These are phyloP conservation scores for Boletus sensibilis DNA, from an alignment of 768 basidiomycete genomes.

Conservation along the genomic window DNA sequence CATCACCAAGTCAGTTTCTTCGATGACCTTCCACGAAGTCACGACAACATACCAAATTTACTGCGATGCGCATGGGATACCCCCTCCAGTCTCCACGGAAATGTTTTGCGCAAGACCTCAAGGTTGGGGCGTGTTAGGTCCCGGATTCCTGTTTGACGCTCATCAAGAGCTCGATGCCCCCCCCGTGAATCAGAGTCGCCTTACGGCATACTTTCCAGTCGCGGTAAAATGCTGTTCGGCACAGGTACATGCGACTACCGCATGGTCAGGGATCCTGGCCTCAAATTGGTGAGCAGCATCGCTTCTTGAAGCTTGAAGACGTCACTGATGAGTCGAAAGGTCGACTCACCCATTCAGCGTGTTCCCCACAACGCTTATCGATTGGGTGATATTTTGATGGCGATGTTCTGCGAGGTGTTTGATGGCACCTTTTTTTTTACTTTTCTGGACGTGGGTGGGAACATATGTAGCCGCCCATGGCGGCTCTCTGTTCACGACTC, in stretches of 20 bases:
- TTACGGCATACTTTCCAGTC: neutral
- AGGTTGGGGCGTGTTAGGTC: slow-evolving; percentile 11
- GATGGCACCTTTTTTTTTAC: neutral
- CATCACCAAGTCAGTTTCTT: neutral
- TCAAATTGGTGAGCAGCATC: neutral
- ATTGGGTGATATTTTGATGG: slow-evolving; percentile 15
- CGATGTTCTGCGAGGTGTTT: neutral
- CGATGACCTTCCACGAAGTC: neutral
- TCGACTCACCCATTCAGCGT: slow-evolving; percentile 18
- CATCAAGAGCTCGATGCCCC: slow-evolving; percentile 2
- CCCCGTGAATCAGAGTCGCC: neutral
- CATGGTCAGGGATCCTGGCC: slow-evolving; percentile 16
- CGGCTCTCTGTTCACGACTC: neutral
- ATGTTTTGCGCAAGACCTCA: slow-evolving; percentile 4
- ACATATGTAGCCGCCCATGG: slow-evolving; percentile 19
- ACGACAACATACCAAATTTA: slow-evolving; percentile 15
- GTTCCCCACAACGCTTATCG: slow-evolving; percentile 5
- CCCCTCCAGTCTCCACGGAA: neutral
- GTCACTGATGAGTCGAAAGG: slow-evolving; percentile 7
- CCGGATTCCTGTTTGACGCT: slow-evolving; percentile 2
- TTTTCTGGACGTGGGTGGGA: slow-evolving; percentile 1
- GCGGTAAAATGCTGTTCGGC: neutral
- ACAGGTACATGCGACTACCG: slow-evolving; percentile 8
- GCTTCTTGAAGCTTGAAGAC: slow-evolving; percentile 11
- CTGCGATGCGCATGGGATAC: slow-evolving; percentile 6